Evolutionary conservation across 2,329 filamentous ascomycete genomes (phyloP).

Genomic region (Trichoderma atroviride): DNA sequence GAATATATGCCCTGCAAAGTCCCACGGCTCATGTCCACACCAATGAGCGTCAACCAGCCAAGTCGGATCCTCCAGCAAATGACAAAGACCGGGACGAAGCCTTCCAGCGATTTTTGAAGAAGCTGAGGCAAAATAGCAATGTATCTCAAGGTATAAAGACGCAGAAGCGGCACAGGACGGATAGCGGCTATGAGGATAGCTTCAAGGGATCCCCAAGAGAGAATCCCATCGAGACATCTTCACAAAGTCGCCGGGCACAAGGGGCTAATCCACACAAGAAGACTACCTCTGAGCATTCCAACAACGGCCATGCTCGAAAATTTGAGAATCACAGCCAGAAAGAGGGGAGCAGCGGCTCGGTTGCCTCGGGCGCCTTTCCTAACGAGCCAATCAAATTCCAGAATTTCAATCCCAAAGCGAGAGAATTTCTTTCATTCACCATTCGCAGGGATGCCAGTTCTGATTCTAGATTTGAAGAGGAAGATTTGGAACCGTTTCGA

Average conservation of each 20-base stretch:
- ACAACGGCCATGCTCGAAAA: neutral
- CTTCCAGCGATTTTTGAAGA: constrained; percentile 37
- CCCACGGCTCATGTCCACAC: neutral
- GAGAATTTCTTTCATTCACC: constrained; percentile 40
- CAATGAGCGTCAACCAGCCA: neutral
- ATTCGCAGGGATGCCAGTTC: constrained; percentile 1
- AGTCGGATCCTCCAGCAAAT: neutral
- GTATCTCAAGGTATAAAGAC: neutral
- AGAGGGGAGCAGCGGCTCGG: constrained; percentile 30
- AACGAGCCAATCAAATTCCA: constrained; percentile 25
- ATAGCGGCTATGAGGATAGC: neutral
- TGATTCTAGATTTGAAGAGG: neutral
- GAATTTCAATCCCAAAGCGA: constrained; percentile 39
- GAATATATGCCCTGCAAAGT: neutral
- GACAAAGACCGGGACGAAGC: constrained; percentile 27
- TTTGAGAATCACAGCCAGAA: neutral
- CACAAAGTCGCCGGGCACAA: neutral
- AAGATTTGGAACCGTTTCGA: neutral
- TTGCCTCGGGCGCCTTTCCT: constrained; percentile 32
- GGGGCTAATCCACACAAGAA: neutral
- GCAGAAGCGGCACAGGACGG: neutral
- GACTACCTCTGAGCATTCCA: neutral
- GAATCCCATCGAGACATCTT: neutral
- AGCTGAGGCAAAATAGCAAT: constrained; percentile 28
- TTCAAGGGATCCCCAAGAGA: neutral